Conservation (phyloP, 148 eudicot species). For the Arbutus unedo region DNA sequence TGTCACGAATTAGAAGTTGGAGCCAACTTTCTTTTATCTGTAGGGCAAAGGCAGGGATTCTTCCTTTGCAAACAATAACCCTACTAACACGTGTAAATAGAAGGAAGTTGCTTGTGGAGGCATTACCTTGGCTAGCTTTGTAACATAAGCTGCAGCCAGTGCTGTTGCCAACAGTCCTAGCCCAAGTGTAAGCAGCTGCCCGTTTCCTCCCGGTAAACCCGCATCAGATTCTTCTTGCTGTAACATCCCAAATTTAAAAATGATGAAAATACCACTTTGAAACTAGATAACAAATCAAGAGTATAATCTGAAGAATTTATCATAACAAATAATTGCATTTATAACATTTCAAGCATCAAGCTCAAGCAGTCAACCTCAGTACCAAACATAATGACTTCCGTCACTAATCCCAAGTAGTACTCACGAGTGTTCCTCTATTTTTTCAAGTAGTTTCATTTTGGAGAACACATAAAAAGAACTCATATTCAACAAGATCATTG, state of each 20-base stretch:
- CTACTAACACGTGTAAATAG: background rate
- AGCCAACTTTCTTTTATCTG: background rate
- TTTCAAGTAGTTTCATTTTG: background rate
- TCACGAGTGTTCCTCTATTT: background rate
- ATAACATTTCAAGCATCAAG: constrained; percentile 1
- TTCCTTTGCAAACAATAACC: background rate
- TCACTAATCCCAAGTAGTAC: background rate
- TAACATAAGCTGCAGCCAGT: constrained; percentile 82
- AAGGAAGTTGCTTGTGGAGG: background rate
- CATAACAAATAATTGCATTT: background rate
- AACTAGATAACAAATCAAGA: background rate
- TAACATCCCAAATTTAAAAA: constrained; percentile 10
- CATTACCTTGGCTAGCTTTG: constrained; percentile 80
- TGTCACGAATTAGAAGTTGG: background rate
- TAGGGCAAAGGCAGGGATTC: background rate
- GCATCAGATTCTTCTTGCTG: constrained; percentile 88
- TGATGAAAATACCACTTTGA: background rate
- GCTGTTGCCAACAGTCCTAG: constrained; percentile 82
- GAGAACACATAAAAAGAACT: background rate
- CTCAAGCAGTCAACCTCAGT: constrained; percentile 11
- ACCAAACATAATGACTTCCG: background rate
- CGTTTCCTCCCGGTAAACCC: constrained; percentile 61
- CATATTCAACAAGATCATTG: background rate
- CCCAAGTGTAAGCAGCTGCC: constrained; percentile 83
- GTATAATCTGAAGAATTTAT: background rate